A percentile compares a stretch with the other conserved stretches of the same genome.
phyloP scores from a whole-genome alignment of 352 stramenopile genomes.

The Pythium insidiosum region DNA sequence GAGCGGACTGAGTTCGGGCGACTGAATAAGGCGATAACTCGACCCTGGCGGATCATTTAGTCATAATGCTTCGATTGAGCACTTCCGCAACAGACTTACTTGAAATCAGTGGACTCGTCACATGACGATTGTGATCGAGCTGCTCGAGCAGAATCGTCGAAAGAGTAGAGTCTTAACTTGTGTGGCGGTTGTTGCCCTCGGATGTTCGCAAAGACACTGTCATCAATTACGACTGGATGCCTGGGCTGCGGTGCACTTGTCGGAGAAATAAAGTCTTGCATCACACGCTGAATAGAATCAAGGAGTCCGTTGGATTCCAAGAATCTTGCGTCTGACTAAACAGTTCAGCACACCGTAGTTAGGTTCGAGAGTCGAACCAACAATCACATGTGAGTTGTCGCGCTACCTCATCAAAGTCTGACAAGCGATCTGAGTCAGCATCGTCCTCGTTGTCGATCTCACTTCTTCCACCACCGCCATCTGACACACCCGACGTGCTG shows the following conservation, averaged over 20 bases:
- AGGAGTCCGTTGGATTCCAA: slow-evolving; percentile 69
- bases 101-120: slow-evolving; percentile 15
- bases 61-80: slow-evolving; percentile 14
- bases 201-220: slow-evolving; percentile 66
- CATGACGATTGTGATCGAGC: slow-evolving; percentile 14
- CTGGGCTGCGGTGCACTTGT: slow-evolving; percentile 20
- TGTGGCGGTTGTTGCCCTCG: slow-evolving; percentile 12
- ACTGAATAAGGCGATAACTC: too few species aligned
- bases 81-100: slow-evolving; percentile 15
- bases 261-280: slow-evolving; percentile 45
- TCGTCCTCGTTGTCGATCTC: slow-evolving; percentile 9
- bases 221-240: slow-evolving; percentile 67
- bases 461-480: slow-evolving; percentile 11
- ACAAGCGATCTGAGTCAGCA: slow-evolving; percentile 33
- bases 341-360: too few species aligned
- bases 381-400: too few species aligned
- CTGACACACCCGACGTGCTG: slow-evolving; percentile 9
- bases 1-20: neutral
- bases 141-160: slow-evolving; percentile 9
- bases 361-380: too few species aligned
- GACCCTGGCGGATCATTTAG: too few species aligned
- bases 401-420: slow-evolving; percentile 66
- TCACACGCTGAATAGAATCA: slow-evolving; percentile 76
- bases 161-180: neutral
- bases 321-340: slow-evolving; percentile 61